Conservation (phyloP, 768 basidiomycete genomes). For the Tulasnella sp. region DNA sequence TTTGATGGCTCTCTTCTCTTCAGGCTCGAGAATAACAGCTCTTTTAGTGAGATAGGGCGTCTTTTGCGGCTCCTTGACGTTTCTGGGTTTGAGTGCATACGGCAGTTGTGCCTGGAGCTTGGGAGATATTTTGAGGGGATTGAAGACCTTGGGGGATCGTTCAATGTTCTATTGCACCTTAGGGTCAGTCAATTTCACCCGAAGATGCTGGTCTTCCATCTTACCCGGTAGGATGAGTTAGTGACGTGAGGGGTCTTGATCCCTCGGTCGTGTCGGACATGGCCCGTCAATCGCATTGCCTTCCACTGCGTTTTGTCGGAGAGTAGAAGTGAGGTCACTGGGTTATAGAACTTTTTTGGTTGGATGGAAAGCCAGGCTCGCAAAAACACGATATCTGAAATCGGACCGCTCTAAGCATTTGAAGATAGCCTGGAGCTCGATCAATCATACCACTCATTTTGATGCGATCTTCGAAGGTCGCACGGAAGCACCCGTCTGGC, state of each 20-base stretch:
- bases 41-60: constrained; percentile 90
- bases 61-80: constrained; percentile 58
- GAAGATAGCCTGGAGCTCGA: constrained; percentile 17
- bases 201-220: constrained; percentile 8
- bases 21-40: constrained; percentile 89
- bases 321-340: constrained; percentile 82
- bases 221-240: constrained; percentile 78
- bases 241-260: constrained; percentile 67
- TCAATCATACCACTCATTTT: constrained; percentile 74
- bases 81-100: constrained; percentile 84
- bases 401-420: constrained; percentile 2
- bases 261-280: constrained; percentile 77
- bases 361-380: constrained; percentile 95
- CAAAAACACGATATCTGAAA: constrained; percentile 84
- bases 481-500: constrained; percentile 90
- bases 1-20: constrained; percentile 86
- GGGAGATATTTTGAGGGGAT: constrained; percentile 75
- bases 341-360: constrained; percentile 93
- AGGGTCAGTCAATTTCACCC: neutral
- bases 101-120: constrained; percentile 87
- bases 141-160: constrained; percentile 75
- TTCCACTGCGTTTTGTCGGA: constrained; percentile 74
- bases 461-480: constrained; percentile 97
- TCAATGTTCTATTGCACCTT: constrained; percentile 39
- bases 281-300: constrained; percentile 93